Evolutionary conservation across 371 early-diverging fungal genomes (phyloP).

Genomic region (Mucor indicus): DNA sequence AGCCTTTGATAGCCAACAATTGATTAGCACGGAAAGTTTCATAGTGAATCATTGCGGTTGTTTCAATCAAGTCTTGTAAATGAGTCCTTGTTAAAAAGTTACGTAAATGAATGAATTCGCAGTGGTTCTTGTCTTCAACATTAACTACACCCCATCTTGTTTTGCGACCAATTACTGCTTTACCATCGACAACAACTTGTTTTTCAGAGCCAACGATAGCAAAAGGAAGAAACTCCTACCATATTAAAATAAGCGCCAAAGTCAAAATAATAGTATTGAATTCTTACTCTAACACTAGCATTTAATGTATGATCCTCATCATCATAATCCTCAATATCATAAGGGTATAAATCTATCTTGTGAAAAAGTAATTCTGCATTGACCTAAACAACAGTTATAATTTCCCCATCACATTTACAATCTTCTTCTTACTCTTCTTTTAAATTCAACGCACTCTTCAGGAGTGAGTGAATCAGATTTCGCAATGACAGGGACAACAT

Average conservation of each 20-base stretch:
- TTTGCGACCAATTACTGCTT: constrained; percentile 66
- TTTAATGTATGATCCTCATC: constrained; percentile 73
- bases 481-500: constrained; percentile 88
- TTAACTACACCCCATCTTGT: constrained; percentile 63
- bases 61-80: constrained; percentile 83
- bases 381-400: constrained; percentile 36
- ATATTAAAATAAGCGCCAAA: no score
- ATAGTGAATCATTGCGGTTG: constrained; percentile 84
- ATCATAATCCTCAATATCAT: constrained; percentile 69
- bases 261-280: neutral
- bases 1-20: constrained; percentile 78
- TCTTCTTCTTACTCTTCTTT: constrained; percentile 67
- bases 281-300: constrained; percentile 59
- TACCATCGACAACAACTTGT: constrained; percentile 78
- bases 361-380: constrained; percentile 92
- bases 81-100: constrained; percentile 86
- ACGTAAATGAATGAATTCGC: constrained; percentile 80
- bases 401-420: neutral
- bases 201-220: constrained; percentile 86
- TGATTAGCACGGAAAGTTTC: constrained; percentile 89
- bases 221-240: constrained; percentile 78
- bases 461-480: constrained; percentile 83
- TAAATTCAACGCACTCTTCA: constrained; percentile 72
- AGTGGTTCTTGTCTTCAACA: constrained; percentile 71
- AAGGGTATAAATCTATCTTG: constrained; percentile 88